phyloP scores from a whole-genome alignment of 2,329 filamentous ascomycete genomes.

The Claviceps maximensis region DNA sequence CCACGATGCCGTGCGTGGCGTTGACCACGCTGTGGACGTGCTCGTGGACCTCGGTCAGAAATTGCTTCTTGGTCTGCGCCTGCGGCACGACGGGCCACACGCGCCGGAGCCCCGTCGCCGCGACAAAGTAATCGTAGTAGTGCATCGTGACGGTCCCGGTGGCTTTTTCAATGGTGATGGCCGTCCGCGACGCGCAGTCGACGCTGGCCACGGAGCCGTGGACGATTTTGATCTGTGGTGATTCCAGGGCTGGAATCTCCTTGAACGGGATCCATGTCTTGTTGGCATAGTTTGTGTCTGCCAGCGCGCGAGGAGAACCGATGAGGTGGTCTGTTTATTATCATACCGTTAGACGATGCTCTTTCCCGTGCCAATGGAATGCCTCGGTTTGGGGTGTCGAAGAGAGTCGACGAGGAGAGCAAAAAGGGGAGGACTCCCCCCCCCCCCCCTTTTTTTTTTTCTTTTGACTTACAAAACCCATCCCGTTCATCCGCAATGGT shows the following conservation, averaged over 20 bases:
- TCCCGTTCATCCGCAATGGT: slow-evolving; percentile 70
- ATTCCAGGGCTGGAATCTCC: slow-evolving; percentile 53
- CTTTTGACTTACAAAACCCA: slow-evolving; percentile 68
- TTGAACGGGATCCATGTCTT: slow-evolving; percentile 59
- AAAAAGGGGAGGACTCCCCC: too few species aligned
- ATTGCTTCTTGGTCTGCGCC: slow-evolving; percentile 46
- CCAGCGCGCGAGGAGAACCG: slow-evolving; percentile 59
- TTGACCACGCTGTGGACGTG: slow-evolving; percentile 43
- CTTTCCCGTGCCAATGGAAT: neutral
- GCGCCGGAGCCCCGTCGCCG: slow-evolving; percentile 55
- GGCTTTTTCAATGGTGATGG: slow-evolving; percentile 37
- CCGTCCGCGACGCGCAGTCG: slow-evolving; percentile 45
- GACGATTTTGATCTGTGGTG: slow-evolving; percentile 47
- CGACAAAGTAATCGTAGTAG: slow-evolving; percentile 63
- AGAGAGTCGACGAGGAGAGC: neutral
- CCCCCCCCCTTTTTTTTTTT: neutral
- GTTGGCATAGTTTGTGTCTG: slow-evolving; percentile 46
- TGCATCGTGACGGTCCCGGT: slow-evolving; percentile 30
- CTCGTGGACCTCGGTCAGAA: slow-evolving; percentile 45
- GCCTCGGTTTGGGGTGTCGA: neutral
- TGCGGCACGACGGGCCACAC: slow-evolving; percentile 63
- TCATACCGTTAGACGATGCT: neutral
- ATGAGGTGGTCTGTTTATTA: slow-evolving; percentile 53
- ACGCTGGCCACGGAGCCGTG: slow-evolving; percentile 52
- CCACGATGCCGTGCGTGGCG: slow-evolving; percentile 45